Evolutionary conservation across 1,284 basidiomycete genomes (phyloP).

Genomic region (Neotropicomus parvogracilis): DNA sequence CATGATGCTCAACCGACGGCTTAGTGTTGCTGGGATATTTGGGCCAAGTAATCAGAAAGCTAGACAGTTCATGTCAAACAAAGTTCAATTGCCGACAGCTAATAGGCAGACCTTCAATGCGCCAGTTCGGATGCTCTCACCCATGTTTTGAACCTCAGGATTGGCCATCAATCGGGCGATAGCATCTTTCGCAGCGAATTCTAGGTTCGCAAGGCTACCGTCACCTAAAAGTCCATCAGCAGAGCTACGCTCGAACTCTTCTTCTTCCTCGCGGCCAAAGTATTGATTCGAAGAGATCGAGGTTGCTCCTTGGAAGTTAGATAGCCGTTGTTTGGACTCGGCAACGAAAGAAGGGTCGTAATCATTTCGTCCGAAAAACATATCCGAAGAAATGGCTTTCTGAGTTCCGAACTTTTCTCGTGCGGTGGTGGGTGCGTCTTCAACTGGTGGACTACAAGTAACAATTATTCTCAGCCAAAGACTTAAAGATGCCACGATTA

Average conservation of each 20-base stretch:
- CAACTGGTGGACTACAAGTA: slow-evolving; percentile 33
- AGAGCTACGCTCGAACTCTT: slow-evolving; percentile 42
- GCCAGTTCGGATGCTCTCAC: slow-evolving; percentile 77
- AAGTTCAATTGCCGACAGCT: slow-evolving; percentile 4
- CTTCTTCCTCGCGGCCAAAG: slow-evolving; percentile 91
- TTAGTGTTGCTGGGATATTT: slow-evolving; percentile 65
- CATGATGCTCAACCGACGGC: neutral
- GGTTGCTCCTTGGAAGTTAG: slow-evolving; percentile 87
- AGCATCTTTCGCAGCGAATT: slow-evolving; percentile 78
- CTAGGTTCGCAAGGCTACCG: slow-evolving; percentile 71
- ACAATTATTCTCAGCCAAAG: slow-evolving; percentile 1
- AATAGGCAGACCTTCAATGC: slow-evolving; percentile 73
- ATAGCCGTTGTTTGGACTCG: slow-evolving; percentile 82
- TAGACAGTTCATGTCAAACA: slow-evolving; percentile 27
- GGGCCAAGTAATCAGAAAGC: slow-evolving; percentile 77
- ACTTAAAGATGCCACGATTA: neutral
- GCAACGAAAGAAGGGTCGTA: slow-evolving; percentile 75
- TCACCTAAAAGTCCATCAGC: slow-evolving; percentile 59
- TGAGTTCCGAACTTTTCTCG: slow-evolving; percentile 89
- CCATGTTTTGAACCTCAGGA: slow-evolving; percentile 87
- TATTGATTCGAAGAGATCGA: slow-evolving; percentile 95
- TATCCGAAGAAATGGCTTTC: slow-evolving; percentile 95
- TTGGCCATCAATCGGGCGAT: slow-evolving; percentile 79
- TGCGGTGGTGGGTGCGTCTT: slow-evolving; percentile 76
- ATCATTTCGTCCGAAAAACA: slow-evolving; percentile 90